Conservation (phyloP, 768 basidiomycete genomes). For the Tephrocybe sp. region DNA sequence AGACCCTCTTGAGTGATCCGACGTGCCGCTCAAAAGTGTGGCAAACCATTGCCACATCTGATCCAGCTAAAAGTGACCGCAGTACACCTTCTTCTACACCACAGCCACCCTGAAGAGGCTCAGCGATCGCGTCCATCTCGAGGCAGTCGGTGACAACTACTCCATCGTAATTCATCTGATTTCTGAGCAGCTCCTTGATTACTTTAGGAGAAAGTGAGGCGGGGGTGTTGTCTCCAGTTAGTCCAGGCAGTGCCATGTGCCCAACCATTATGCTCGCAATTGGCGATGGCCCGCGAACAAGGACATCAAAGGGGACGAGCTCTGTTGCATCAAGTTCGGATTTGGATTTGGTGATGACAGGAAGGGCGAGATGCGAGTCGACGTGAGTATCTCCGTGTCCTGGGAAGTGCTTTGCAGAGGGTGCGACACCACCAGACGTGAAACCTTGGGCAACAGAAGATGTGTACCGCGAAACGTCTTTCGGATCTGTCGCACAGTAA, state of each 20-base stretch:
- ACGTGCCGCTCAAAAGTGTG: slow-evolving; percentile 56
- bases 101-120: slow-evolving; percentile 39
- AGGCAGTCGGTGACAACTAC: slow-evolving; percentile 74
- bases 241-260: slow-evolving; percentile 66
- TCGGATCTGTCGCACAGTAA: slow-evolving; percentile 44
- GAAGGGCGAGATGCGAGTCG: slow-evolving; percentile 69
- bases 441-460: slow-evolving; percentile 50
- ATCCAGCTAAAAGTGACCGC: slow-evolving; percentile 57
- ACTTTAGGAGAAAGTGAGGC: slow-evolving; percentile 56
- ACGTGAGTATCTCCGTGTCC: slow-evolving; percentile 75
- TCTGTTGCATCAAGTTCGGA: slow-evolving; percentile 45
- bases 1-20: slow-evolving; percentile 52
- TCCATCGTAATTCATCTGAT: slow-evolving; percentile 51
- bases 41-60: slow-evolving; percentile 76
- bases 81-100: slow-evolving; percentile 58
- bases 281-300: slow-evolving; percentile 32
- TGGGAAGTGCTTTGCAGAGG: slow-evolving; percentile 71
- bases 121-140: slow-evolving; percentile 73
- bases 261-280: slow-evolving; percentile 70
- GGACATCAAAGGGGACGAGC: slow-evolving; percentile 55
- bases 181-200: slow-evolving; percentile 52
- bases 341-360: slow-evolving; percentile 53
- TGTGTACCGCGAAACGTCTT: slow-evolving; percentile 48
- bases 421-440: slow-evolving; percentile 48
- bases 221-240: slow-evolving; percentile 56